Evolutionary conservation across 2,329 filamentous ascomycete species (phyloP), one percentile per base, ranked within the genome.

Genomic region (Xylariomycetidae sp.): DNA sequence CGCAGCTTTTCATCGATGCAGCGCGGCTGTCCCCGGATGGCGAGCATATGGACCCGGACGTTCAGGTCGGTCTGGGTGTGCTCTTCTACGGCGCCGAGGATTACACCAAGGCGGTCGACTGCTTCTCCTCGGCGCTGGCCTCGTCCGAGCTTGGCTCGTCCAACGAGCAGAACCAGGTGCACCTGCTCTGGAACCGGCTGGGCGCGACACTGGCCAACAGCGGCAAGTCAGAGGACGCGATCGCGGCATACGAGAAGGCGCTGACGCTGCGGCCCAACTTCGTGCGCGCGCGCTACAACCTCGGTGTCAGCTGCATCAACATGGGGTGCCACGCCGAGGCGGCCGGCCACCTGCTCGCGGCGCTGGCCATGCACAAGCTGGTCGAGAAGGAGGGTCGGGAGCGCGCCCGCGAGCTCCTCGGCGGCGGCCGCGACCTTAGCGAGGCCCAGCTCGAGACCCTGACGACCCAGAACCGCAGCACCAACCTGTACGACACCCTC

Each of bases 11-110:
- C 65, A 94, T 98, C 55, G 71, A 82, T 57, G 92, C 92, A 0
- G 92, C 92, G 1, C 89, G 95, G 52, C 77, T 96, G 30, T 92
- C 87, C 18, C 92, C 92, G 0, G 82, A 87, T 30, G 92, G 90
- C 40, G 87, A 88, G 53, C 87, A 92, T 53, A 97, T 98, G 85
- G 94, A 98, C 54, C 92, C 92, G 0, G 92, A 98, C 57, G 92
- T 98, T 6, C 94, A 98, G 63, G 92, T 98, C 38, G 92, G 92
- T 1, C 74, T 98, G 2, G 94, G 94, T 22, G 92, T 98, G 4
- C 76, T 98, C 12, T 97, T 98, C 68, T 98, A 98, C 64, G 92
- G 90, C 32, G 88, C 87, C 18, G 92, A 98, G 63, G 90, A 97
- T 57, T 97, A 96, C 67, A 87, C 92, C 58, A 98, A 98, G 67